Conservation (phyloP, 1,284 basidiomycete species). For the Apiotrichum porosum region DNA sequence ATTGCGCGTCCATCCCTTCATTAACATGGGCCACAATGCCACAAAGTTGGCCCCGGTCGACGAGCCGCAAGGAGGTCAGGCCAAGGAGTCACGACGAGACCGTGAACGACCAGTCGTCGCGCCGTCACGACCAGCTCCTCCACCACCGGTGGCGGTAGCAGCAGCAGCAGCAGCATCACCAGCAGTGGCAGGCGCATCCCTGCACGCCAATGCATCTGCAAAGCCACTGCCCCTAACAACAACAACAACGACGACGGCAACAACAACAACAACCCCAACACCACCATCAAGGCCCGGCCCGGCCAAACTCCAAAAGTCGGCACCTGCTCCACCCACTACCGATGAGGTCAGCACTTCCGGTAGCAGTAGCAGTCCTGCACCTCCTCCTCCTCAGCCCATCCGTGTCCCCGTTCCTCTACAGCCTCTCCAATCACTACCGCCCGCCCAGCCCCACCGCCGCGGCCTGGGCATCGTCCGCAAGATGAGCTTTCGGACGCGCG, state of each 20-base stretch:
- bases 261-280: background rate
- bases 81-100: background rate
- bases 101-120: background rate
- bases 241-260: too few species aligned
- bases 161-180: background rate
- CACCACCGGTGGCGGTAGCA: background rate
- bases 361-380: too few species aligned
- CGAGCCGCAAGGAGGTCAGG: background rate
- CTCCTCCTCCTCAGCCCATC: background rate
- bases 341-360: too few species aligned
- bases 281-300: background rate
- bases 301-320: background rate
- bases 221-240: too few species aligned
- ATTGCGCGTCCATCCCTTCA: conserved; percentile 12
- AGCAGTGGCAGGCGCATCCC: background rate
- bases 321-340: background rate
- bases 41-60: background rate
- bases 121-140: background rate
- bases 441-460: background rate
- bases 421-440: background rate
- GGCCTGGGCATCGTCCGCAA: conserved; percentile 12
- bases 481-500: conserved; percentile 6
- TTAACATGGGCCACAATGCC: conserved; percentile 10
- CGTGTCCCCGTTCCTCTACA: too few species aligned
- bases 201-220: too few species aligned